Evolutionary conservation across 2,329 filamentous ascomycete genomes (phyloP), one percentile per base, ranked within the genome.

Genomic region (Penicillium sp.): DNA sequence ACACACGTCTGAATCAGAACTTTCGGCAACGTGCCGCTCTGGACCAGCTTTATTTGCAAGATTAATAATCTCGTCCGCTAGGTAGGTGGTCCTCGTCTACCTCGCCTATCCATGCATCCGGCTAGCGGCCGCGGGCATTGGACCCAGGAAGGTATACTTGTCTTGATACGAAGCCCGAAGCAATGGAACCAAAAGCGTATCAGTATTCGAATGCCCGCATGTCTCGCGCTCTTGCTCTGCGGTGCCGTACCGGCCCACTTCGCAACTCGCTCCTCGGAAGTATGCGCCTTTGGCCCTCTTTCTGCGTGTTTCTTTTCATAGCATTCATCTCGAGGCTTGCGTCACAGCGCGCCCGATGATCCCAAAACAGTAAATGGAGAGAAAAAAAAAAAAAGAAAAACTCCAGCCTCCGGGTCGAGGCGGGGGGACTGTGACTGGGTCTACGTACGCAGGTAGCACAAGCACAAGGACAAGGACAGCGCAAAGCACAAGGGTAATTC

Each of bases 1-100:
- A 31, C 41, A 41, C 13, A 31, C 41, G 41, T 47, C 52, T 55
- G 21, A 35, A 21, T 55, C 26, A 47, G 53, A 55, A 55, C 41
- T 55, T 55, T 41, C 35, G 35, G 35, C 9, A 15, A 11, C 31
- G 35, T 41, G 35, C 35, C 26, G 26, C 11, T 41, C 35, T 13
- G 15, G 35, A 15, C 4, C 35, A 41, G 15, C 35, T 26, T 26
- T 6, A 26, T 26, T 26, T 26, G 26, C 3, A 15, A 13, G 35
- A 41, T 41, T 38, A 41, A 41, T 41, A 11, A 41, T 41, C 11
- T 15, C 11, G 35, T 15, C 35, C 35, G 21, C 21, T 21, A 2
- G 26, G 26, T 3, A 6, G 26, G 26, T 6, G 3, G 26, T 26
- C 26, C 35, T 41, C 35, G 35, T 41, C 5, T 5, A 41, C 15